A percentile compares a stretch with the other conserved stretches of the same genome.
phyloP scores from a whole-genome alignment of 2,329 filamentous ascomycete genomes.

The Gremmenia infestans region DNA sequence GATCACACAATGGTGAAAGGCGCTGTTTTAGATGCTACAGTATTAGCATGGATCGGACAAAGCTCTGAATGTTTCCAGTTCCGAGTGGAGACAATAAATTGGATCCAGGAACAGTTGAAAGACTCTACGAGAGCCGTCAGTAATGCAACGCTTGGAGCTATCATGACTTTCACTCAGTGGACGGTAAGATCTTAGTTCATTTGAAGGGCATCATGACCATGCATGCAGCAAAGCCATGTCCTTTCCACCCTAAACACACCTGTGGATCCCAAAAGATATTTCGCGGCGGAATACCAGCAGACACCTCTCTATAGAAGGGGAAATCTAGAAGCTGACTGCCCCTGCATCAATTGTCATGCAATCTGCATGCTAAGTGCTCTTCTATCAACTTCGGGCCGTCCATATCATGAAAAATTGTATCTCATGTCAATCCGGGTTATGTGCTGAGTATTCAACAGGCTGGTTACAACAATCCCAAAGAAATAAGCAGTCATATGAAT shows the following conservation, averaged over 20 bases:
- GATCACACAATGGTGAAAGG: conserved; percentile 10
- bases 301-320: neutral
- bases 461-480: conserved; percentile 9
- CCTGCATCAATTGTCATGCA: neutral
- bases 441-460: conserved; percentile 5
- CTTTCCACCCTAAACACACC: neutral
- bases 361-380: neutral
- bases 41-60: conserved; percentile 13
- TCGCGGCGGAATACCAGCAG: neutral
- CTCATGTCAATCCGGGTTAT: neutral
- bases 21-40: conserved; percentile 6
- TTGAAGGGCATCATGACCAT: neutral
- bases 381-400: neutral
- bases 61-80: conserved; percentile 14
- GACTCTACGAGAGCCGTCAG: conserved; percentile 5
- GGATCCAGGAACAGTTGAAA: conserved; percentile 10
- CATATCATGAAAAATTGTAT: neutral
- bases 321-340: too few relatives aligned
- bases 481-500: conserved; percentile 16
- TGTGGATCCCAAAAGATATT: neutral
- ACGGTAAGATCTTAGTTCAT: conserved; percentile 6
- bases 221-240: neutral
- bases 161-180: conserved; percentile 19
- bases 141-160: conserved; percentile 13
- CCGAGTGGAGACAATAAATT: conserved; percentile 13